Evolutionary conservation across 2,329 filamentous ascomycete genomes (phyloP).

Genomic region (Hypoxylon sp.): DNA sequence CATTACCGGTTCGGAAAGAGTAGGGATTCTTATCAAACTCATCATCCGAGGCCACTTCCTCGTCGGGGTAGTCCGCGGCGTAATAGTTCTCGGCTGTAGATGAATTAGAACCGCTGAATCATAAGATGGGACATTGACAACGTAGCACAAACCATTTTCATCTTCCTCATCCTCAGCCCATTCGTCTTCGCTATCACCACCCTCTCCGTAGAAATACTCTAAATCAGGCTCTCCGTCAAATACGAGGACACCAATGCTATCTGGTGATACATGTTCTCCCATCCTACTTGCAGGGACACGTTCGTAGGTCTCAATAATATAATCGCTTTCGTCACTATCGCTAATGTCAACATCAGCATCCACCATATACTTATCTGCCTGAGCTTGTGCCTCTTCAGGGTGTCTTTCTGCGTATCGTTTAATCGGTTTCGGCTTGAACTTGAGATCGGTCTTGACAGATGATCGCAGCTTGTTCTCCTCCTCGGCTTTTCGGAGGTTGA

Average conservation of each 20-base stretch:
- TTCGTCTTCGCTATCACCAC: conserved; percentile 74
- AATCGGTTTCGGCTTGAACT: conserved; percentile 69
- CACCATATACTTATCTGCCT: conserved; percentile 49
- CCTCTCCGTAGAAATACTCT: conserved; percentile 72
- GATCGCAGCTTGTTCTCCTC: conserved; percentile 57
- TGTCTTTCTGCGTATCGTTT: conserved; percentile 71
- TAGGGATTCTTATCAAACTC: conserved; percentile 72
- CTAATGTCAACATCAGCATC: conserved; percentile 56
- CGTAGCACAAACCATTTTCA: conserved; percentile 68
- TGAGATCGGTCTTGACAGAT: conserved; percentile 52
- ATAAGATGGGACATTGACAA: neutral
- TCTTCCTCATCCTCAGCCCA: conserved; percentile 73
- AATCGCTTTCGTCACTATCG: conserved; percentile 69
- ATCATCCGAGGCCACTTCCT: conserved; percentile 81
- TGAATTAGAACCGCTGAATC: conserved; percentile 11
- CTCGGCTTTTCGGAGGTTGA: conserved; percentile 65
- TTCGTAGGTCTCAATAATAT: conserved; percentile 76
- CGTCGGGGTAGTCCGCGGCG: conserved; percentile 84
- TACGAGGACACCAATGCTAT: conserved; percentile 70
- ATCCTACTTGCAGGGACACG: conserved; percentile 70
- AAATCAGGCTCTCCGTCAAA: conserved; percentile 72
- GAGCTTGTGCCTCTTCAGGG: conserved; percentile 57
- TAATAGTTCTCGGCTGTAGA: conserved; percentile 80
- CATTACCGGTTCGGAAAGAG: conserved; percentile 67
- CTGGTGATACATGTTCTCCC: conserved; percentile 62